Evolutionary conservation across 2,329 filamentous ascomycete genomes (phyloP), one percentile per base, ranked within the genome.

Genomic region (Elsinoe australis): DNA sequence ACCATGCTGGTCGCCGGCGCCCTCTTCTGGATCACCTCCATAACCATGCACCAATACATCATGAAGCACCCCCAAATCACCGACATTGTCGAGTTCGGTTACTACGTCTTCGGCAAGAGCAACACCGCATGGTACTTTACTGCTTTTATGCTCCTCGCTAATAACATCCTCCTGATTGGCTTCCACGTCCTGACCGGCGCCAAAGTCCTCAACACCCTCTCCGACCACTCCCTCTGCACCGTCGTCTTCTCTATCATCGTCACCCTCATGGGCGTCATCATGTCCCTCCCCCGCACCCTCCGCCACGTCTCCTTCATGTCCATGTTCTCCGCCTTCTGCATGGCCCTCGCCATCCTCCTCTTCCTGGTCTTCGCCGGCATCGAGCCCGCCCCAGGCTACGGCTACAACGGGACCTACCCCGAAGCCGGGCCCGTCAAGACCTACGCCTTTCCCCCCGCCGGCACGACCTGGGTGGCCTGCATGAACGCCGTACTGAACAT

Each of bases 1-100:
- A 71, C 68, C 28, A 73, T 72, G 69, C 51, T 73, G 9, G 54
- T 67, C 4, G 65, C 68, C 8, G 68, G 68, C 21, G 53, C 66
- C 3, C 56, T 74, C 2, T 73, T 74, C 61, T 73, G 67, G 67
- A 67, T 72, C 49, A 74, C 71, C 8, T 71, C 67, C 8, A 67
- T 73, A 22, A 73, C 71, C 15, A 73, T 74, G 70, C 68, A 71
- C 60, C 68, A 68, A 48, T 74, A 64, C 56, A 73, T 74, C 59
- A 73, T 74, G 71, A 72, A 71, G 52, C 53, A 73, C 49, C 71
- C 71, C 8, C 66, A 72, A 28, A 73, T 74, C 56, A 67, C 55
- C 46, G 67, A 74, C 54, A 73, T 74, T 52, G 73, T 71, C 53
- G 70, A 73, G 48, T 73, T 73, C 46, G 71, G 67, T 36, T 74